These are phyloP conservation scores for Coemansia sp. DNA, from an alignment of 192 early-diverging fungal genomes.

Conservation along the genomic window DNA sequence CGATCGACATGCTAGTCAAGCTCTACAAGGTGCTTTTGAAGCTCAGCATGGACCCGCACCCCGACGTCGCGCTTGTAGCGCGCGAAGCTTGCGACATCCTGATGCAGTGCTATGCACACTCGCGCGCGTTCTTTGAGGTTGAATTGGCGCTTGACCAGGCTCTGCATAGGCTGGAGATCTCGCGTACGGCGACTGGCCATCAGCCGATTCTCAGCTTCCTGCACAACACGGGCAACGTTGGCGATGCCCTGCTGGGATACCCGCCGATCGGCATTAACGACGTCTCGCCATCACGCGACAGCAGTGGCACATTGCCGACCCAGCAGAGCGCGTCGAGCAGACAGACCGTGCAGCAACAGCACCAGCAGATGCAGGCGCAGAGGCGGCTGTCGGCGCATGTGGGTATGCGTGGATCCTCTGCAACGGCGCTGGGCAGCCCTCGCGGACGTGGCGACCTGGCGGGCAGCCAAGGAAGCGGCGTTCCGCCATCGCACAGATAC, in stretches of 20 bases:
- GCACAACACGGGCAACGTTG: slow-evolving; percentile 12
- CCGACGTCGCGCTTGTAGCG: slow-evolving; percentile 68
- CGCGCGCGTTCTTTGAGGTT: slow-evolving; percentile 21
- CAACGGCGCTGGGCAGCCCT: neutral
- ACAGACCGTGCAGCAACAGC: slow-evolving; percentile 1
- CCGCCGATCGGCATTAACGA: slow-evolving; percentile 6
- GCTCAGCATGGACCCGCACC: slow-evolving; percentile 78
- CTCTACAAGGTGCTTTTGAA: slow-evolving; percentile 83
- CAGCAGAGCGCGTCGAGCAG: neutral
- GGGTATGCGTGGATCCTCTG: neutral
- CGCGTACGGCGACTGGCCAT: slow-evolving; percentile 28
- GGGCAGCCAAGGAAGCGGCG: no score
- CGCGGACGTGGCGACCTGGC: neutral
- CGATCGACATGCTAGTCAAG: slow-evolving; percentile 43
- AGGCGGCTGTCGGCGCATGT: slow-evolving; percentile 18
- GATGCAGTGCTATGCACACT: slow-evolving; percentile 51
- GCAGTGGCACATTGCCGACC: neutral
- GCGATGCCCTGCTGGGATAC: slow-evolving; percentile 35
- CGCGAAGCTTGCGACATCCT: slow-evolving; percentile 66
- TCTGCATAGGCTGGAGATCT: slow-evolving; percentile 32
- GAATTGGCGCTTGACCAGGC: slow-evolving; percentile 41
- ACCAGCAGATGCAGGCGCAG: slow-evolving; percentile 9
- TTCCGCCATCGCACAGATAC: slow-evolving; percentile 31
- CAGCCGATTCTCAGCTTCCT: slow-evolving; percentile 25
- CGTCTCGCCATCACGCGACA: neutral